Base-by-base conservation (phyloP, 2,329 filamentous ascomycete species). In the Akanthomyces lecanii region DNA sequence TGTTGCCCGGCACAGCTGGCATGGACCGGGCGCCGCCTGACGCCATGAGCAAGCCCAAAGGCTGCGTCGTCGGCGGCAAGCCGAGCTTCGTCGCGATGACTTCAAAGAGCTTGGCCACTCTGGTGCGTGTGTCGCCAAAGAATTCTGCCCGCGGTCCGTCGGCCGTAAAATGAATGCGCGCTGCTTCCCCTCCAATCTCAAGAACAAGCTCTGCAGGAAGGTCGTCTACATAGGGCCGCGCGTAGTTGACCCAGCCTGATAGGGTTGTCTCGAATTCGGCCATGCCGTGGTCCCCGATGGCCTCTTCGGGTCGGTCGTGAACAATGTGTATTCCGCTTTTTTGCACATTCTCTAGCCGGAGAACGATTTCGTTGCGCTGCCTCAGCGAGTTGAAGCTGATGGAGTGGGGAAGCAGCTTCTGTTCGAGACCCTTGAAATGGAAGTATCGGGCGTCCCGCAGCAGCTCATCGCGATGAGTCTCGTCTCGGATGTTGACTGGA, bases 401-500 rank as follows among this genome's bases (percentile, higher is more conserved):
- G 33, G 85, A 75, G 73, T 93, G 90, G 0, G 90, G 86, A 50
- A 97, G 89, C 12, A 98, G 80, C 66, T 86, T 88, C 75, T 98
- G 94, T 76, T 98, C 94, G 0, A 97, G 78, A 0, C 92, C 92
- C 71, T 93, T 94, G 69, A 98, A 88, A 73, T 97, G 92, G 74
- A 94, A 97, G 74, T 97, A 98, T 59, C 91, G 87, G 66, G 91
- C 95, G 74, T 98, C 94, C 47, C 90, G 84, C 1, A 98, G 79
- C 4, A 98, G 82, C 63, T 90, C 85, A 25, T 85, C 81, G 21
- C 94, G 87, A 71, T 98, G 94, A 2, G 83, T 81, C 66, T 93
- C 90, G 72, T 88, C 83, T 60, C 87, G 83, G 64, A 97, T 91
- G 25, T 88, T 81, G 1, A 97, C 76, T 0, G 90, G 88, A 73